phyloP scores from a whole-genome alignment of 1,139 yeast species.

The Williopsis jadinii region DNA sequence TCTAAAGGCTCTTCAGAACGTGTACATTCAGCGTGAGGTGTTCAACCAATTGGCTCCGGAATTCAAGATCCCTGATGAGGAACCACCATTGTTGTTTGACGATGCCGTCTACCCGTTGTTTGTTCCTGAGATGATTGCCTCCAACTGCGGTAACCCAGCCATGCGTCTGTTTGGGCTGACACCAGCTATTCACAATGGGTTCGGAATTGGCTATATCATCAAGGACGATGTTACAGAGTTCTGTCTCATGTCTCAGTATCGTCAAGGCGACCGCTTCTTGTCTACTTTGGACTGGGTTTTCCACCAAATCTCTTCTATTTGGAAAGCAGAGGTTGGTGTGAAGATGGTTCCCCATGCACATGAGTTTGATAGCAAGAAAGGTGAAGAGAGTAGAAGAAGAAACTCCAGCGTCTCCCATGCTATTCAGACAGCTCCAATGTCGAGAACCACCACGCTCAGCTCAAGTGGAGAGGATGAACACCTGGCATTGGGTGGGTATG shows the following conservation, averaged over 20 bases:
- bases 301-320: constrained; percentile 42
- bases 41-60: constrained; percentile 40
- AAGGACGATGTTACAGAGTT: constrained; percentile 63
- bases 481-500: constrained; percentile 58
- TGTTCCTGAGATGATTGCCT: constrained; percentile 37
- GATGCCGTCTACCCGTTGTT: constrained; percentile 38
- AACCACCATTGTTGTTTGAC: constrained; percentile 23
- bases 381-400: constrained; percentile 5
- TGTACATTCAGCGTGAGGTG: constrained; percentile 33
- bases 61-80: constrained; percentile 14
- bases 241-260: constrained; percentile 57
- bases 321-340: constrained; percentile 30
- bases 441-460: constrained; percentile 17
- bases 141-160: constrained; percentile 77
- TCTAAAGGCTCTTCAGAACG: constrained; percentile 53
- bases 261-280: constrained; percentile 65
- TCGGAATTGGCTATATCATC: constrained; percentile 70
- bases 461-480: constrained; percentile 19
- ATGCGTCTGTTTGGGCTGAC: constrained; percentile 67
- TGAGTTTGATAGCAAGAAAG: constrained; percentile 21
- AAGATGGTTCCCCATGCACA: constrained; percentile 28
- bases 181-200: constrained; percentile 69
- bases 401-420: constrained; percentile 16
- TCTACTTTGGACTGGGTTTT: constrained; percentile 57
- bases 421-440: constrained; percentile 17